These are phyloP conservation scores for Coniochaeta ligniaria DNA, from an alignment of 2,329 filamentous ascomycete genomes.

Conservation along the genomic window DNA sequence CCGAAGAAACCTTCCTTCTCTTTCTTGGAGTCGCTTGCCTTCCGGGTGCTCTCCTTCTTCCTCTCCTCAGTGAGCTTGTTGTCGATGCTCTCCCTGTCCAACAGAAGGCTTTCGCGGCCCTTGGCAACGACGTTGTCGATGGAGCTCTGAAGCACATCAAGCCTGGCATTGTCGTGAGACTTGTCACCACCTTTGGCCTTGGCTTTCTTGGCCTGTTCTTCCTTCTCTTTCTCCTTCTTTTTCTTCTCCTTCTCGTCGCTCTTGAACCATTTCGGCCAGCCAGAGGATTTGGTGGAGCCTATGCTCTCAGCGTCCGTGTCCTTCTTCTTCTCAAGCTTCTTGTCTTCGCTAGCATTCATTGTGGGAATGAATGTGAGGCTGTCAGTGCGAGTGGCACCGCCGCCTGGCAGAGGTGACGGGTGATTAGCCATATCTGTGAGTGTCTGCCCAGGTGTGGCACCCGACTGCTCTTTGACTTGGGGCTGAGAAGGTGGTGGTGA, in stretches of 20 bases:
- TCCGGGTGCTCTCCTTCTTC: conserved; percentile 72
- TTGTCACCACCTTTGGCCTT: conserved; percentile 61
- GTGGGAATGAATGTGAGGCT: conserved; percentile 76
- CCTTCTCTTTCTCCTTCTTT: conserved; percentile 56
- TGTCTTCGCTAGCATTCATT: conserved; percentile 55
- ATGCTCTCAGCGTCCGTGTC: conserved; percentile 51
- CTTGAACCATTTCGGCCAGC: conserved; percentile 72
- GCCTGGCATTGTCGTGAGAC: conserved; percentile 68
- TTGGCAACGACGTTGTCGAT: conserved; percentile 62
- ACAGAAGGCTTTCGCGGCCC: conserved; percentile 73
- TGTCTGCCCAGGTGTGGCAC: conserved; percentile 34
- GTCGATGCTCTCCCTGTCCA: conserved; percentile 71
- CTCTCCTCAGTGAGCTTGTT: conserved; percentile 71
- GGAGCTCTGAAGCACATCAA: conserved; percentile 82
- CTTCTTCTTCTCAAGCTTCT: conserved; percentile 65
- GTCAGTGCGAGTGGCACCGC: conserved; percentile 62
- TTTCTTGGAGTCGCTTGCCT: conserved; percentile 70
- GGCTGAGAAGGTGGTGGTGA: conserved; percentile 8
- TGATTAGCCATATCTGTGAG: conserved; percentile 59
- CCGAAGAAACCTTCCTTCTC: conserved; percentile 93
- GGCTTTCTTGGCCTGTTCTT: conserved; percentile 40
- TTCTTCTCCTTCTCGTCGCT: conserved; percentile 71
- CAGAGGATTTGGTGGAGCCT: conserved; percentile 74
- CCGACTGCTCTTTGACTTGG: conserved; percentile 17
- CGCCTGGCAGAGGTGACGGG: conserved; percentile 63